These are phyloP conservation scores for Leccinum subtestaceum DNA, from an alignment of 768 basidiomycete species.

Conservation along the genomic window DNA sequence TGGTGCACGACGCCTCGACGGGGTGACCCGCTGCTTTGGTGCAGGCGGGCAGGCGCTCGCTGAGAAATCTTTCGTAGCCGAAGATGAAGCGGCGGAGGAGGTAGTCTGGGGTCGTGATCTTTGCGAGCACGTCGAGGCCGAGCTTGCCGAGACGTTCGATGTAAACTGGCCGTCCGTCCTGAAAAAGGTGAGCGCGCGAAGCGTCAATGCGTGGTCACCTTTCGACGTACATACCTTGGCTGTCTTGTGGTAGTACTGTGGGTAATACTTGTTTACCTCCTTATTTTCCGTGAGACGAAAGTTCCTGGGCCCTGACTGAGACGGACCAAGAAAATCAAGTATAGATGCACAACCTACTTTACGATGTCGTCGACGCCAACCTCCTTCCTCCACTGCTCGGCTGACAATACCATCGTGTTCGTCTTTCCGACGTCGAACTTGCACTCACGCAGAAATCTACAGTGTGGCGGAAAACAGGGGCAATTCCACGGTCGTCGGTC, in stretches of 20 bases:
- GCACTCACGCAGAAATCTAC: constrained; percentile 86
- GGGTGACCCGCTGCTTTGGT: constrained; percentile 71
- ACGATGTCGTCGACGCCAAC: constrained; percentile 77
- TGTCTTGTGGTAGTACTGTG: constrained; percentile 93
- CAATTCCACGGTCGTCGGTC: too few species aligned
- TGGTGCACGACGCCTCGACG: constrained; percentile 96
- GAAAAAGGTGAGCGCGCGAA: not conserved
- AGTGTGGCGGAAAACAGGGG: not conserved
- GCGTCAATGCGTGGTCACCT: too few species aligned
- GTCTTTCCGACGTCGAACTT: constrained; percentile 84
- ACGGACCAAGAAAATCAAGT: too few species aligned
- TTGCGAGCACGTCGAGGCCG: constrained; percentile 80
- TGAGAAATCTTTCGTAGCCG: constrained; percentile 90
- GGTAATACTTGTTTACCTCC: constrained; percentile 89
- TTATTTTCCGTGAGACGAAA: constrained; percentile 85
- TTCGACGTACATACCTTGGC: constrained; percentile 63
- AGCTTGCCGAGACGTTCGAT: constrained; percentile 89
- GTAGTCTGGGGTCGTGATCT: constrained; percentile 79
- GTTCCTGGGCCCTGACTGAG: constrained; percentile 42
- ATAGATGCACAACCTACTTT: constrained; percentile 41
- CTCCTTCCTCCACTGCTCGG: constrained; percentile 88
- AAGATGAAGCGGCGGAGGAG: constrained; percentile 83
- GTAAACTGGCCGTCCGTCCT: constrained; percentile 96
- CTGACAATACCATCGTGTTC: constrained; percentile 77
- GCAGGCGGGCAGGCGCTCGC: constrained; percentile 78